Evolutionary conservation across 495 filamentous ascomycete genomes (phyloP).

Genomic region (Xylaria nigripes): DNA sequence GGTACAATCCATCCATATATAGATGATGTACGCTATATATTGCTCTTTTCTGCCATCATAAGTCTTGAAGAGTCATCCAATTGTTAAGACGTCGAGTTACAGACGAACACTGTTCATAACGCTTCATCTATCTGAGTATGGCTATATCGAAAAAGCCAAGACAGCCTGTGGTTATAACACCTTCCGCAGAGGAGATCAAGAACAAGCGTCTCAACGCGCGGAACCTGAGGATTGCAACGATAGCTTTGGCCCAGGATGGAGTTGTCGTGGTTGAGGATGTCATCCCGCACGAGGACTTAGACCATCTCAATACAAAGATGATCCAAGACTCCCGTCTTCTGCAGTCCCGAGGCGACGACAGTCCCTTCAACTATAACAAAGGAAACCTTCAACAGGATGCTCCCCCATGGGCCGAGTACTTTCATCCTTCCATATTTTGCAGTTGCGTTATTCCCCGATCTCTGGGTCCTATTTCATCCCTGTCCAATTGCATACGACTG

Average conservation of each 20-base stretch:
- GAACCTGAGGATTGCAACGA: slow-evolving; percentile 45
- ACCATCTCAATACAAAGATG: slow-evolving; percentile 44
- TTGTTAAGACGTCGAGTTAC: background rate
- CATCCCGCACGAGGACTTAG: slow-evolving; percentile 34
- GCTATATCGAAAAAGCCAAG: background rate
- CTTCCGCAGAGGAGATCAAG: slow-evolving; percentile 17
- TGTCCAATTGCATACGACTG: background rate
- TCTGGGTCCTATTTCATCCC: too few species aligned
- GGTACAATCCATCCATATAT: too few species aligned
- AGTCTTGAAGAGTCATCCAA: too few species aligned
- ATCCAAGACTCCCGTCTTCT: slow-evolving; percentile 39
- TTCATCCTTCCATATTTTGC: slow-evolving; percentile 35
- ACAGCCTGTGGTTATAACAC: slow-evolving; percentile 4
- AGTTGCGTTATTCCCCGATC: slow-evolving; percentile 23
- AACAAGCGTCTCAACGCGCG: slow-evolving; percentile 20
- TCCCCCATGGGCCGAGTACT: slow-evolving; percentile 33
- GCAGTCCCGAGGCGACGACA: slow-evolving; percentile 32
- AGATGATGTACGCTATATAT: background rate
- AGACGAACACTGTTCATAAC: background rate
- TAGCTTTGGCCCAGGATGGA: slow-evolving; percentile 44
- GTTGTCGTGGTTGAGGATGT: slow-evolving; percentile 51
- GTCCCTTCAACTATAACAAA: slow-evolving; percentile 46
- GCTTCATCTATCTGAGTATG: background rate
- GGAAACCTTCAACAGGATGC: slow-evolving; percentile 52
- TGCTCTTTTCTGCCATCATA: too few species aligned